A percentile compares a stretch with the other conserved stretches of the same genome.
phyloP scores from a whole-genome alignment of 345 rosid species.

The Excoecaria cochinchinensis region DNA sequence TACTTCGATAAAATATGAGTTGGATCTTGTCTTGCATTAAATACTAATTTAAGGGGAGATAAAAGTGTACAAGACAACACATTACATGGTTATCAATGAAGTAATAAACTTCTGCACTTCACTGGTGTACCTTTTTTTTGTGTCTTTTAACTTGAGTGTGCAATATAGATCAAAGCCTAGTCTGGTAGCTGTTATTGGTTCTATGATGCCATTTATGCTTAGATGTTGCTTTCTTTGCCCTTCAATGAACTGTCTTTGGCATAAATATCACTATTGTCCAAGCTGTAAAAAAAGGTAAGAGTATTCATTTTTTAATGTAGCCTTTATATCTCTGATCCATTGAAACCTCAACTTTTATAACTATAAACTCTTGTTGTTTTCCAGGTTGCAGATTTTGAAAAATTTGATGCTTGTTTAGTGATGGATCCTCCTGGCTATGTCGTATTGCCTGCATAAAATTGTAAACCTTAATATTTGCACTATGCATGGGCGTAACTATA shows the following conservation, averaged over 20 bases:
- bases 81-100: no score
- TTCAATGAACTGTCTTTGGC: constrained; percentile 98
- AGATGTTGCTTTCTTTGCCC: constrained; percentile 92
- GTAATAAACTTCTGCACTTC: no score
- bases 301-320: not conserved
- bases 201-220: constrained; percentile 93
- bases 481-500: not conserved
- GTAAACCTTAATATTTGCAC: not conserved
- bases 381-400: constrained; percentile 86
- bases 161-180: constrained; percentile 80
- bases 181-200: constrained; percentile 82
- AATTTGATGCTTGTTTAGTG: constrained; percentile 77
- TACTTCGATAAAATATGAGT: no score
- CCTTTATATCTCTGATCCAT: not conserved
- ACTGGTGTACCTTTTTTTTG: no score
- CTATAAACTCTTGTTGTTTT: constrained; percentile 19
- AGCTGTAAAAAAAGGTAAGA: constrained; percentile 63
- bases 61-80: no score
- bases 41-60: no score
- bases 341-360: not conserved
- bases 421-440: constrained; percentile 85
- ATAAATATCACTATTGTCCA: constrained; percentile 90
- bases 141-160: not conserved
- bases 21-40: no score
- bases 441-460: constrained; percentile 61